A percentile compares a stretch with the other conserved stretches of the same genome.
Evolutionary conservation across 2,329 filamentous ascomycete genomes (phyloP).

Genomic region (Microdochium nivale): DNA sequence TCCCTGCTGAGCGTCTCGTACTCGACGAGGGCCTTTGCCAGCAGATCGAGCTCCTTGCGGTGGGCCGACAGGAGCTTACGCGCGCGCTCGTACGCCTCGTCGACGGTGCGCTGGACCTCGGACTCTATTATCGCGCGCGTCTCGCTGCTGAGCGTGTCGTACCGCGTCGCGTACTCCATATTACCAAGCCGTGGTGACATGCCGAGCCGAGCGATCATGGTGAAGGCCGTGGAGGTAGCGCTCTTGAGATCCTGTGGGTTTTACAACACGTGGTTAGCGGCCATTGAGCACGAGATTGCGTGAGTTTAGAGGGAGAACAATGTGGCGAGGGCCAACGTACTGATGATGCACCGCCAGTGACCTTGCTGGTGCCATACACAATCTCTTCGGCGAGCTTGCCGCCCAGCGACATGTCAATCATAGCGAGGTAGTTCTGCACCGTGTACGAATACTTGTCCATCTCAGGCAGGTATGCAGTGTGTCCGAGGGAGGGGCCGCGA

Average conservation of each 20-base stretch:
- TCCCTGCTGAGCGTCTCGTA: slow-evolving; percentile 87
- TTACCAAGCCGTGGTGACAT: slow-evolving; percentile 87
- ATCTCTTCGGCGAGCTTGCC: slow-evolving; percentile 89
- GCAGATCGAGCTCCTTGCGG: slow-evolving; percentile 74
- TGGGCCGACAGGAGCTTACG: slow-evolving; percentile 61
- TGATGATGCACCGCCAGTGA: slow-evolving; percentile 77
- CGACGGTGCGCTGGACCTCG: slow-evolving; percentile 78
- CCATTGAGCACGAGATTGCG: slow-evolving; percentile 9
- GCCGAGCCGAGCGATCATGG: slow-evolving; percentile 81
- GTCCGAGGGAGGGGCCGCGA: slow-evolving; percentile 74
- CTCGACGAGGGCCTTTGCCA: slow-evolving; percentile 83
- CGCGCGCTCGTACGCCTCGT: slow-evolving; percentile 72
- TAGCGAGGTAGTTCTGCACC: slow-evolving; percentile 73
- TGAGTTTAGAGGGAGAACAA: background rate
- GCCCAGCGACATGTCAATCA: slow-evolving; percentile 74
- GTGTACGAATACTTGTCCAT: slow-evolving; percentile 88
- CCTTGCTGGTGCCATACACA: slow-evolving; percentile 82
- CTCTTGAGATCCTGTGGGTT: slow-evolving; percentile 62
- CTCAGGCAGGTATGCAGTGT: slow-evolving; percentile 81
- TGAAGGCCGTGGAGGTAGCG: slow-evolving; percentile 75
- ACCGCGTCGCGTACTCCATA: slow-evolving; percentile 76
- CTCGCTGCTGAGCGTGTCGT: slow-evolving; percentile 72
- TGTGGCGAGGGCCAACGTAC: too few species aligned
- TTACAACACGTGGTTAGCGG: slow-evolving; percentile 9
- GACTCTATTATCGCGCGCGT: slow-evolving; percentile 81